Evolutionary conservation across 345 rosid species (phyloP).

Genomic region (Iberis pinnata): DNA sequence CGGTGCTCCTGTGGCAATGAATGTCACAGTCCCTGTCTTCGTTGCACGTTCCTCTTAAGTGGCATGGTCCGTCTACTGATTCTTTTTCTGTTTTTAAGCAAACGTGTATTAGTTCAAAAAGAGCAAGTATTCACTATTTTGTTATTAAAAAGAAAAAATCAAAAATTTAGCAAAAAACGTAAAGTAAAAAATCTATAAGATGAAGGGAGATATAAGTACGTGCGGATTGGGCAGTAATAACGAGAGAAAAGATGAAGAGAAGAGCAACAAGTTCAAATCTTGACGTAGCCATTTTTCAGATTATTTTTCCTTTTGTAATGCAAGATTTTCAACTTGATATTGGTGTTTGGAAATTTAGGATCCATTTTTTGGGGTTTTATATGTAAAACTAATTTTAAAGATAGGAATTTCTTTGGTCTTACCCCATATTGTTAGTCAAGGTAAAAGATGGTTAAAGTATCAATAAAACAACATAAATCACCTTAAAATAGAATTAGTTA

Average conservation of each 20-base stretch:
- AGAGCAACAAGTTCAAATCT: conserved; percentile 24
- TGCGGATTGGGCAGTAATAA: conserved; percentile 14
- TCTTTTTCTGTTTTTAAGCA: conserved; percentile 15
- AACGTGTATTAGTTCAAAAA: too few relatives aligned
- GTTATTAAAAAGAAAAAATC: not conserved
- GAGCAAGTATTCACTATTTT: too few relatives aligned
- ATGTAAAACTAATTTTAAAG: not conserved
- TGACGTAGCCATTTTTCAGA: conserved; percentile 22
- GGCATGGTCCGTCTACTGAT: conserved; percentile 24
- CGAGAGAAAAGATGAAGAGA: conserved; percentile 24
- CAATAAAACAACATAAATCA: not conserved
- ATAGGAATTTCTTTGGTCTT: not conserved
- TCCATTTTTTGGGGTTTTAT: not conserved
- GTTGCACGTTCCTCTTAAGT: conserved; percentile 27
- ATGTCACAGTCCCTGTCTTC: conserved; percentile 17
- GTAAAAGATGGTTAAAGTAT: not conserved
- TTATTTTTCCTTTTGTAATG: conserved; percentile 6
- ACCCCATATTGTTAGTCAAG: conserved; percentile 7
- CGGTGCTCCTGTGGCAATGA: conserved; percentile 23
- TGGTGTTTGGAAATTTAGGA: conserved; percentile 5
- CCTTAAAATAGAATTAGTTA: conserved; percentile 7
- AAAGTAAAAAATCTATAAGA: not conserved
- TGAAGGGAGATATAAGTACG: not conserved
- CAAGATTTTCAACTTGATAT: conserved; percentile 17
- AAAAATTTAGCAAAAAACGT: too few relatives aligned